phyloP scores from a whole-genome alignment of 2,329 filamentous ascomycete species.

The Aspergillus sp. region DNA sequence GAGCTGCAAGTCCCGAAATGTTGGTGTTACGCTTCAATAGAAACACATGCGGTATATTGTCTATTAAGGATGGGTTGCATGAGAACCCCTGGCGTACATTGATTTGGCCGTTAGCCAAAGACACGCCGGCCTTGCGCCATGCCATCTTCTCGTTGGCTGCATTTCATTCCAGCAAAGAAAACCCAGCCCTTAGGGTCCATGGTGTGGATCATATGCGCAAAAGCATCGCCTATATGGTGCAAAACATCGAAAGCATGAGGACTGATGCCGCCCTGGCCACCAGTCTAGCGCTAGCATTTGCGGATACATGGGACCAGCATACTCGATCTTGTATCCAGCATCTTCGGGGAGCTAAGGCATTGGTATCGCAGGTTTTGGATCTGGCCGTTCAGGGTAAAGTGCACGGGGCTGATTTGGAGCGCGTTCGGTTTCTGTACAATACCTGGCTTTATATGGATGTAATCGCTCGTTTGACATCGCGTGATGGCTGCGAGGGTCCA shows the following conservation, averaged over 20 bases:
- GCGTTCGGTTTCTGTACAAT: slow-evolving; percentile 62
- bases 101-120: slow-evolving; percentile 61
- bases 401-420: slow-evolving; percentile 43
- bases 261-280: slow-evolving; percentile 62
- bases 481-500: slow-evolving; percentile 51
- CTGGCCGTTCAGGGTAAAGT: slow-evolving; percentile 31
- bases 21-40: slow-evolving; percentile 57
- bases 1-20: slow-evolving; percentile 52
- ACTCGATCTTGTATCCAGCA: slow-evolving; percentile 63
- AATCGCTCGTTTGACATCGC: slow-evolving; percentile 59
- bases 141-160: slow-evolving; percentile 63
- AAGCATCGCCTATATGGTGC: slow-evolving; percentile 54
- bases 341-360: slow-evolving; percentile 58
- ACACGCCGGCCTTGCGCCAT: slow-evolving; percentile 60
- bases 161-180: slow-evolving; percentile 58
- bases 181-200: slow-evolving; percentile 51
- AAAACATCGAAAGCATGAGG: slow-evolving; percentile 57
- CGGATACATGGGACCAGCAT: slow-evolving; percentile 65
- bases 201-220: slow-evolving; percentile 64
- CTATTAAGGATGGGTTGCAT: slow-evolving; percentile 60
- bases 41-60: slow-evolving; percentile 63
- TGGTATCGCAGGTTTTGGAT: slow-evolving; percentile 55
- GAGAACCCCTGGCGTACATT: slow-evolving; percentile 67
- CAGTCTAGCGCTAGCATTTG: slow-evolving; percentile 62
- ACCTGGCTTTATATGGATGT: slow-evolving; percentile 70